A percentile compares a stretch with the other conserved stretches of the same genome.
Evolutionary conservation across 2,329 filamentous ascomycete genomes (phyloP).

Genomic region (Lachnellula occidentalis): DNA sequence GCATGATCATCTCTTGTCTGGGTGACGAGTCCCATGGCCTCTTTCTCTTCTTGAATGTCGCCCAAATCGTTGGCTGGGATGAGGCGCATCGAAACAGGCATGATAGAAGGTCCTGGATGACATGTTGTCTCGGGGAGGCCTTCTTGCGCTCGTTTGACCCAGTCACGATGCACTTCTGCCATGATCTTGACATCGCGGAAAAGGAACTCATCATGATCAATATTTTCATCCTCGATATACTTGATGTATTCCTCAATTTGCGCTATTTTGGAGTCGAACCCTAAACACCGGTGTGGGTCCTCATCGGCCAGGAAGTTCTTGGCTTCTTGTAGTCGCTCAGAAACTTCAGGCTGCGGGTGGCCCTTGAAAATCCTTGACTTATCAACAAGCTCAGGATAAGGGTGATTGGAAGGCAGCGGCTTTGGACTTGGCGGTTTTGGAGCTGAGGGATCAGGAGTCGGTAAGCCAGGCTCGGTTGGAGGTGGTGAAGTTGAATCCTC

Average conservation of each 20-base stretch:
- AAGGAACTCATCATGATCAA: slow-evolving; percentile 9
- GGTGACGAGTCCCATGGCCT: slow-evolving; percentile 5
- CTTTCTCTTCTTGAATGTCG: slow-evolving; percentile 7
- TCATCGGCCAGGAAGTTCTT: slow-evolving; percentile 45
- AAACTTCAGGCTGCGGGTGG: slow-evolving; percentile 31
- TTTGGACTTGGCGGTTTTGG: background rate
- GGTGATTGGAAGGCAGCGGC: too few species aligned
- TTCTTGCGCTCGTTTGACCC: slow-evolving; percentile 10
- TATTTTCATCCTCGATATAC: slow-evolving; percentile 13
- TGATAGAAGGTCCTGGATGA: slow-evolving; percentile 1
- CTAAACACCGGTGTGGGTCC: slow-evolving; percentile 38
- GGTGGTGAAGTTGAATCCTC: too few species aligned
- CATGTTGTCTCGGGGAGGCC: slow-evolving; percentile 2
- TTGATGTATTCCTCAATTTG: slow-evolving; percentile 26
- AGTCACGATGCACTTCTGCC: slow-evolving; percentile 20
- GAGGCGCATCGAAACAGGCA: slow-evolving; percentile 18
- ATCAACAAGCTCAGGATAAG: background rate
- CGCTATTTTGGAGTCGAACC: slow-evolving; percentile 36
- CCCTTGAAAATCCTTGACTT: slow-evolving; percentile 14
- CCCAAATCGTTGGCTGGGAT: slow-evolving; percentile 8
- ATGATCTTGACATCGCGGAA: slow-evolving; percentile 22
- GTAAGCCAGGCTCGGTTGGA: background rate
- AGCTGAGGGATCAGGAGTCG: background rate
- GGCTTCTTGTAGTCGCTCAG: slow-evolving; percentile 30
- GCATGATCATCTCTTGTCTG: slow-evolving; percentile 22